Evolutionary conservation across 371 early-diverging fungal genomes (phyloP).

Genomic region (Syncephalastrum monosporum): DNA sequence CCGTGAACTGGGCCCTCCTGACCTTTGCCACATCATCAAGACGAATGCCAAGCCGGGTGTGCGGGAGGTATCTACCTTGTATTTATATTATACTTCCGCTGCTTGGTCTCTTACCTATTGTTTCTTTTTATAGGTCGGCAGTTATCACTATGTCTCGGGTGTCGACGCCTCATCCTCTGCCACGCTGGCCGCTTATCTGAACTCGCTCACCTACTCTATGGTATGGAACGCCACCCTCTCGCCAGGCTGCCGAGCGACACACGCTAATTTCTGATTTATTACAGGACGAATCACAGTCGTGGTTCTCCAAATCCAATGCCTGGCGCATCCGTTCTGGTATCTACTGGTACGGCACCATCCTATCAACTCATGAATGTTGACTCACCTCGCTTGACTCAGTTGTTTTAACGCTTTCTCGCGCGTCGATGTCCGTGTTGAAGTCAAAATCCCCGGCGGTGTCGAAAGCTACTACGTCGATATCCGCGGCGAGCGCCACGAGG

Average conservation of each 20-base stretch:
- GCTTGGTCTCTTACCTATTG: not conserved
- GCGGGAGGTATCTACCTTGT: conserved; percentile 65
- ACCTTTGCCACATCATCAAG: conserved; percentile 93
- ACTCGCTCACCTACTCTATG: conserved; percentile 90
- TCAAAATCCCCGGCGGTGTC: conserved; percentile 96
- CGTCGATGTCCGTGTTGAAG: conserved; percentile 96
- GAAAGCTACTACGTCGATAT: conserved; percentile 88
- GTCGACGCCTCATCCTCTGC: conserved; percentile 95
- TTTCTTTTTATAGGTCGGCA: conserved; percentile 29
- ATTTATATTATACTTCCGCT: not conserved
- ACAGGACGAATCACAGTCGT: conserved; percentile 68
- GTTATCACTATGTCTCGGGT: conserved; percentile 91
- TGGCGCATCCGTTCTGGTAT: conserved; percentile 75
- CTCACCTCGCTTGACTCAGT: conserved; percentile 37
- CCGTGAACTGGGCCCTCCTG: conserved; percentile 96
- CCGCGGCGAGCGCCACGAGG: conserved; percentile 71
- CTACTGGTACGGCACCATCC: conserved; percentile 51
- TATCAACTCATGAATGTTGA: not conserved
- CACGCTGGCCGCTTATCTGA: conserved; percentile 91
- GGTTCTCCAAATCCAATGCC: conserved; percentile 66
- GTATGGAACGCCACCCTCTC: conserved; percentile 38
- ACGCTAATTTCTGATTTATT: conserved; percentile 1
- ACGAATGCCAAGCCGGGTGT: conserved; percentile 75
- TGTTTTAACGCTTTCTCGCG: conserved; percentile 96
- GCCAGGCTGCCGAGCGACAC: not conserved